A percentile compares a stretch with the other conserved stretches of the same genome.
These are phyloP conservation scores for Elaeagnus macrophylla DNA, from an alignment of 306 rosid genomes.

Conservation along the genomic window DNA sequence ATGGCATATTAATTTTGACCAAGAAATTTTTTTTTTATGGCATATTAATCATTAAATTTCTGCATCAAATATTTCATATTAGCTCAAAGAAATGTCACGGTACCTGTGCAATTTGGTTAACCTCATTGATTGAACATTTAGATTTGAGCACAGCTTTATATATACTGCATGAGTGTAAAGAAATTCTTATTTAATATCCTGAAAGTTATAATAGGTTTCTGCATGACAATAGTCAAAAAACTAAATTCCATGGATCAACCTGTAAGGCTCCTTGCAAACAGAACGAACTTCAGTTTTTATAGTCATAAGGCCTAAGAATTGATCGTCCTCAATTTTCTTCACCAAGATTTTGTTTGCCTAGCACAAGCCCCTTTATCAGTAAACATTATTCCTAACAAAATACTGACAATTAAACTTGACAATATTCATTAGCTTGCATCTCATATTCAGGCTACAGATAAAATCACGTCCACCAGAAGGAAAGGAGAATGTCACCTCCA, in stretches of 20 bases:
- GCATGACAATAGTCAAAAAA: too few relatives aligned
- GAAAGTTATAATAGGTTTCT: too few relatives aligned
- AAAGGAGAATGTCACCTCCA: constrained; percentile 50
- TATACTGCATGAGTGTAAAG: constrained; percentile 47
- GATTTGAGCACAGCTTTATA: constrained; percentile 79
- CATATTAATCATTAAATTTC: not conserved
- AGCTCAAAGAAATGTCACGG: constrained; percentile 18
- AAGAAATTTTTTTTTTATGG: too few relatives aligned
- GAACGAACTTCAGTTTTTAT: constrained; percentile 68
- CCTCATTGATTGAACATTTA: constrained; percentile 66
- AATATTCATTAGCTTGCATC: constrained; percentile 3
- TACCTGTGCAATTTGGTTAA: constrained; percentile 96
- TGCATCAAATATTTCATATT: constrained; percentile 8
- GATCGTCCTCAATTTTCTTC: constrained; percentile 85
- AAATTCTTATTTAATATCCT: too few relatives aligned
- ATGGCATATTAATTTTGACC: constrained; percentile 20
- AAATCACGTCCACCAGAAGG: not conserved
- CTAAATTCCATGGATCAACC: constrained; percentile 26
- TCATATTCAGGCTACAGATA: not conserved
- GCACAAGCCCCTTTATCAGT: constrained; percentile 29
- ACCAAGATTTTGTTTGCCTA: constrained; percentile 80
- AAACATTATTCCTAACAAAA: constrained; percentile 16
- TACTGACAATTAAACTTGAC: constrained; percentile 8
- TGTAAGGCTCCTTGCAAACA: constrained; percentile 92
- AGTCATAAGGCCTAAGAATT: constrained; percentile 82